These are phyloP conservation scores for Harringtonia aguacate DNA, from an alignment of 2,329 filamentous ascomycete species.

Conservation along the genomic window DNA sequence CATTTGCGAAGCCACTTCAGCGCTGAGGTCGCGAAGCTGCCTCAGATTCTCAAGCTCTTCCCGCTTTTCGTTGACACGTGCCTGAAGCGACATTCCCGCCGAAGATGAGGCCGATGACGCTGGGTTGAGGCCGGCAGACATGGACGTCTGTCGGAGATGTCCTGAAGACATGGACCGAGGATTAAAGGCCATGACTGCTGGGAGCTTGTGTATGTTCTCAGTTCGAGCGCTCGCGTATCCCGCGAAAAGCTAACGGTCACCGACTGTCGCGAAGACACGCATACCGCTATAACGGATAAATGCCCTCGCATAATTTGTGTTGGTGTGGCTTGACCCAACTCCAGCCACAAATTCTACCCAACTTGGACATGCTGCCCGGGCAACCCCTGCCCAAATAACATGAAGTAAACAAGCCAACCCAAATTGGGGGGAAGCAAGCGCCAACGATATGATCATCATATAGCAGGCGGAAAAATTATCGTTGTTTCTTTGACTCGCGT, in stretches of 20 bases:
- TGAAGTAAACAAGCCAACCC: constrained; percentile 9
- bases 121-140: constrained; percentile 28
- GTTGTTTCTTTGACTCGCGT: constrained; percentile 1
- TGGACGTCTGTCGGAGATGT: constrained; percentile 55
- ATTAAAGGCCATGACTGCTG: constrained; percentile 11
- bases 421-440: constrained; percentile 5
- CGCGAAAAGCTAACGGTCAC: no score
- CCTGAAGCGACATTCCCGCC: constrained; percentile 57
- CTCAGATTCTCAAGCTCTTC: constrained; percentile 69
- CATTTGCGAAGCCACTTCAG: constrained; percentile 71
- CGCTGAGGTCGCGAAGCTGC: constrained; percentile 68
- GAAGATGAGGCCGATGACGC: constrained; percentile 19
- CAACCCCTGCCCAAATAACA: constrained; percentile 10
- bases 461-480: neutral
- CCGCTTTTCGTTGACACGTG: constrained; percentile 78
- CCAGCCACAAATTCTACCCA: constrained; percentile 7
- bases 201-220: neutral
- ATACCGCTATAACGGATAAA: no score
- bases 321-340: constrained; percentile 7
- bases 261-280: no score
- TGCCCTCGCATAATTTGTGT: no score
- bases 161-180: constrained; percentile 39
- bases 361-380: constrained; percentile 9
- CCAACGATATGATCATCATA: constrained; percentile 1
- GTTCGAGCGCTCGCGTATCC: no score